Evolutionary conservation across 371 early-diverging fungal genomes (phyloP).

Genomic region (Mortierella sp.): DNA sequence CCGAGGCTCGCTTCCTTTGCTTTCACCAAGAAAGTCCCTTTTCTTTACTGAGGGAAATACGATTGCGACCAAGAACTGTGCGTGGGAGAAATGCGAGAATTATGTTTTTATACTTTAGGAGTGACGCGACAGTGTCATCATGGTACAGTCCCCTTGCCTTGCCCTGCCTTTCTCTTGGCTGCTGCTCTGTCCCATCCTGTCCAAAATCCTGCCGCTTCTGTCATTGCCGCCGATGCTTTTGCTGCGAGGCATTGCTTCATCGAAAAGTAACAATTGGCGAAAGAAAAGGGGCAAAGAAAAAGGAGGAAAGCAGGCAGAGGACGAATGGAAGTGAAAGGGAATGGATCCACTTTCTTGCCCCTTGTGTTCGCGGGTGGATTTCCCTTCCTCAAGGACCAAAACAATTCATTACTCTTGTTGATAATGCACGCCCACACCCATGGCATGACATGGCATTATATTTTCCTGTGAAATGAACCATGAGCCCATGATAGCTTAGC

Average conservation of each 20-base stretch:
- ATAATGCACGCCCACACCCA: background rate
- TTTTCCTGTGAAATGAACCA: background rate
- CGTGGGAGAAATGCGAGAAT: slow-evolving; percentile 9
- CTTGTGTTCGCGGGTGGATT: background rate
- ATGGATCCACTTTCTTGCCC: background rate
- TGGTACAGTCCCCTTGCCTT: background rate
- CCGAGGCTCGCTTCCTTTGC: background rate
- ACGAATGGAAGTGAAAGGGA: background rate
- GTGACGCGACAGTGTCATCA: slow-evolving; percentile 32
- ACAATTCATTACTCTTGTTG: background rate
- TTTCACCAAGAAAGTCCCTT: background rate
- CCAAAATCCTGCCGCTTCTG: background rate
- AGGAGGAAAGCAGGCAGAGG: background rate
- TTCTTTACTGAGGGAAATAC: slow-evolving; percentile 1
- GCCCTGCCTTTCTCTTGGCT: background rate
- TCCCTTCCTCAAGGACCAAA: background rate
- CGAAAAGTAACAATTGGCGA: background rate
- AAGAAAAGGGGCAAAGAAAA: background rate
- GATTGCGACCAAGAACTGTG: slow-evolving; percentile 1
- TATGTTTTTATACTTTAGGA: background rate
- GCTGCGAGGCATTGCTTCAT: slow-evolving; percentile 5
- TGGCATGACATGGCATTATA: slow-evolving; percentile 1
- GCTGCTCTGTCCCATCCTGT: background rate
- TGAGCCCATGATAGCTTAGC: background rate
- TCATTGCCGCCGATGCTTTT: background rate